Evolutionary conservation across 2,329 filamentous ascomycete species (phyloP), one percentile per base, ranked within the genome.

Genomic region (Fusarium mangiferae): DNA sequence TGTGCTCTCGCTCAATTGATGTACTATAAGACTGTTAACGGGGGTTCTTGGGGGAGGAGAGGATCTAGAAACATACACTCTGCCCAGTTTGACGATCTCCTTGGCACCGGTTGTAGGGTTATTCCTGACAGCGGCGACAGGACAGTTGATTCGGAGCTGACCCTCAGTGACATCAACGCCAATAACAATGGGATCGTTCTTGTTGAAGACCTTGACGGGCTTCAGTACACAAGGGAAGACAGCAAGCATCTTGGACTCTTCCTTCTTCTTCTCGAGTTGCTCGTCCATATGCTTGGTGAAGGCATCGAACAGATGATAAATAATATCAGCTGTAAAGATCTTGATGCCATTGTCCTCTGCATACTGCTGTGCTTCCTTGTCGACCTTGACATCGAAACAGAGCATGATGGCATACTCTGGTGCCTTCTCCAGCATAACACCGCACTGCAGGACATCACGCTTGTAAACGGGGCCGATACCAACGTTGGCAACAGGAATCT

Each of bases 361-460:
- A 78, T 98, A 97, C 15, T 90, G 88, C 75, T 93, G 91, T 2
- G 96, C 96, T 81, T 99, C 96, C 84, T 98, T 98, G 85, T 99
- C 96, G 22, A 99, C 94, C 87, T 98, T 98, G 85, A 99, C 96
- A 82, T 99, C 97, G 88, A 99, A 99, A 83, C 96, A 98, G 57
- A 99, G 91, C 96, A 99, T 99, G 81, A 98, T 94, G n/a, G 96
- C 96, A 78, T 92, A 97, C 81, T 99, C 95, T 75, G 94, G 94
- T 22, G 92, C 90, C 86, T 98, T 98, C 84, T 99, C 96, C 79
- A 98, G 83, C 96, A 99, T 99, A 77, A 94, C 93, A 80, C 94
- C 95, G 86, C 94, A 89, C 91, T 92, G 95, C 90, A 98, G 96
- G 62, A 99, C 94, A 84, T 99, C 96, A 79, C 96, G 94, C 88